Base-by-base conservation (phyloP, 2,329 filamentous ascomycete genomes). In the Paecilomyces variotii region DNA sequence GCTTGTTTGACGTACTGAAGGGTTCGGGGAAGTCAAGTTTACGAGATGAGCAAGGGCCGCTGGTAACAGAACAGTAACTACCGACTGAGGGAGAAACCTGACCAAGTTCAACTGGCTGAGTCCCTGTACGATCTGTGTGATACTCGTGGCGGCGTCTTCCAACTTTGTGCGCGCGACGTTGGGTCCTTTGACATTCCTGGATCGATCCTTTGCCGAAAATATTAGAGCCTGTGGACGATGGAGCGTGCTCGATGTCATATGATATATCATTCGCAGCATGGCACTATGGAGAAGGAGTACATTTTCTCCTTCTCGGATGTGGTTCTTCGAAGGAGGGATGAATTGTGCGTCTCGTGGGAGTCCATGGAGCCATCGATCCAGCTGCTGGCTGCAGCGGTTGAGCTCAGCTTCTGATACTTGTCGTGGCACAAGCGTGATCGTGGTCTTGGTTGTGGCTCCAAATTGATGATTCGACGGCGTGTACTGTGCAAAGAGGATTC, bases 241-340 rank as follows among this genome's bases (percentile, higher is more conserved):
- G 10, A 96, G 80, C 1, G 91, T 91, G 53, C 90, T 94, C n/a
- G 93, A 81, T 0, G 91, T 94, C 1, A 91, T 93, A 73, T 90
- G 90, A 72, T 92, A 96, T 0, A 94, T 85, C 88, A 96, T 93
- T 72, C 94, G 89, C 28, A 96, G 78, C 55, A 96, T 82, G n/a
- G 88, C 89, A 45, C 89, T 83, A 68, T 95, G 90, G 1, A 96
- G 74, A 54, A 82, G 76, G 5, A 85, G 64, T 2, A 77, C 74
- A 45, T 76, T 71, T 54, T 78, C 76, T n/a, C 74, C 73, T 25
- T 73, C 63, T 1, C 82, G 82, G 11, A 85, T 80, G 54, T 80
- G 80, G 39, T 84, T 86, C 49, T 84, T 79, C 11, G 74, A 81
- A 56, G 84, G 80, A 85, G 87, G 58, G 14, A 82, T 79, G 65